Evolutionary conservation across 257 asterid species (phyloP), one percentile per base, ranked within the genome.

Genomic region (Solanum okadae): DNA sequence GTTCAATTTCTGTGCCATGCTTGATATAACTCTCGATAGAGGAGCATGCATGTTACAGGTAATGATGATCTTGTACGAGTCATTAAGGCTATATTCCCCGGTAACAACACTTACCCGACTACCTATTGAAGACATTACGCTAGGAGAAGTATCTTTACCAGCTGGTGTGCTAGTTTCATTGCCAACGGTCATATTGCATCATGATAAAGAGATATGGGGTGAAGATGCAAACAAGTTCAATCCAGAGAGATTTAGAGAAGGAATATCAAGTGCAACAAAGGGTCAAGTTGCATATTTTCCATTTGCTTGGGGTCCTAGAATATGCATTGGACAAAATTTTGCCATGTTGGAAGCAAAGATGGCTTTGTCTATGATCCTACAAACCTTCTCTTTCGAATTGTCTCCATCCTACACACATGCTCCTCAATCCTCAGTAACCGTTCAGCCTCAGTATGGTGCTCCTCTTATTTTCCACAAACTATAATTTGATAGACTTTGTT

Each of bases 381-480:
- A 88, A 65, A 81, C 84, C 10, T 89, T 89, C 31, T 86, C 90
- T 25, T 89, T 91, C 10, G 82, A 91, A 37, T 86, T 91, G 20
- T 89, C 92, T 5, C 89, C 89, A 20, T 91, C 92, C 8, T 89
- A 91, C 27, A 35, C 90, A 20, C 91, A 89, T 89, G 90, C 91
- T 34, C 93, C 93, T 14, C 37, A 15, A 5, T 14, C 75, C 2
- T 42, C 88, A 10, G 31, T 88, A 8, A 83, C 91, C 11, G 4
- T 88, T 44, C 92, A 91, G 44, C 93, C 93, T 84, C 92, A 91
- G 34, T 61, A 86, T 61, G 90, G 90, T 63, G 93, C 91, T 86
- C 89, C 70, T 27, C 38, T 91, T 42, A 52, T 91, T 87, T 65
- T 91, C 35, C 89, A 75, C 71, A 91, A 84, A 52, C 82, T 90